These are phyloP conservation scores for Gastrodia elata DNA, from an alignment of 106 monocot species.

Conservation along the genomic window DNA sequence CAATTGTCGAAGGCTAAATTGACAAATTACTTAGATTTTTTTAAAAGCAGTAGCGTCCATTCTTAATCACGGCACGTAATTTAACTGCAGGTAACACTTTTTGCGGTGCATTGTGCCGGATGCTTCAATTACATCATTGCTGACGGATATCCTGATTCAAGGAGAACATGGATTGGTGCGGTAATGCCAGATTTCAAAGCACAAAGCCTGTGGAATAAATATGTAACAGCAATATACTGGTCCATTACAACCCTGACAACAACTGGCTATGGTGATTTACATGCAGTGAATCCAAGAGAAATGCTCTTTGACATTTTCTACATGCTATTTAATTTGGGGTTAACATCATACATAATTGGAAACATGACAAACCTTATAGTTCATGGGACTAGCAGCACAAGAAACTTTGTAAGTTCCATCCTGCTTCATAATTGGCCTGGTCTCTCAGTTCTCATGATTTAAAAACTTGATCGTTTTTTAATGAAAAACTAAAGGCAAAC, in stretches of 20 bases:
- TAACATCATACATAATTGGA: conserved; percentile 72
- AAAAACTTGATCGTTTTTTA: neutral
- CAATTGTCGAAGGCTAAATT: too few relatives aligned
- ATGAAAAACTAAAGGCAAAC: neutral
- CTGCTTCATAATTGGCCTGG: conserved; percentile 4
- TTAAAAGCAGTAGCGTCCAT: neutral
- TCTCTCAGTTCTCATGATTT: neutral
- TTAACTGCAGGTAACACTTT: conserved; percentile 54
- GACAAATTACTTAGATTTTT: too few relatives aligned
- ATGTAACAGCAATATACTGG: conserved; percentile 68
- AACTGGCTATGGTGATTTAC: conserved; percentile 70
- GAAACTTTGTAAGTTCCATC: conserved; percentile 52
- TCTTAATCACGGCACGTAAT: neutral
- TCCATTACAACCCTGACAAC: conserved; percentile 75
- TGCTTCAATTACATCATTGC: conserved; percentile 75
- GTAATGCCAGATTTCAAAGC: conserved; percentile 43
- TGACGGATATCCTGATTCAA: conserved; percentile 48
- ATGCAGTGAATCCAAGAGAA: conserved; percentile 64
- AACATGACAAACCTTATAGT: conserved; percentile 87
- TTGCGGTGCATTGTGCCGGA: conserved; percentile 62
- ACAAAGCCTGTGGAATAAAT: conserved; percentile 55
- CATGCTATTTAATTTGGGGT: conserved; percentile 69
- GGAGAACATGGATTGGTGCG: conserved; percentile 63
- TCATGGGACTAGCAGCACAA: conserved; percentile 61
- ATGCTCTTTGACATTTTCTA: conserved; percentile 65